These are phyloP conservation scores for Hanseniaspora valbyensis DNA, from an alignment of 805 yeast species.

Conservation along the genomic window DNA sequence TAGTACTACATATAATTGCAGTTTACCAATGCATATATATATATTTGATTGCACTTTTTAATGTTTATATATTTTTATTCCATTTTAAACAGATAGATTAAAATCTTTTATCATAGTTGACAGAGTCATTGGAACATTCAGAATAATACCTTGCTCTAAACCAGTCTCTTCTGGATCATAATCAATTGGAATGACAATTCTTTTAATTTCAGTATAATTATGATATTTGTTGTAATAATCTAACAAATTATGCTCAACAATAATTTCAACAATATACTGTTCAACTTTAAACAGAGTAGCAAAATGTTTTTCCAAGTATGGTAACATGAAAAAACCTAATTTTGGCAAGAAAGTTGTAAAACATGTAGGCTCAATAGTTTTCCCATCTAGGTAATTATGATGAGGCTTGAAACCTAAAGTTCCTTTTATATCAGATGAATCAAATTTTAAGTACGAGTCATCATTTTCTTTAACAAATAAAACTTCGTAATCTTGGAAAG, in stretches of 20 bases:
- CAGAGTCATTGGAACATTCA: constrained; percentile 35
- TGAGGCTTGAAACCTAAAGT: constrained; percentile 30
- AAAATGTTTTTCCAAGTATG: constrained; percentile 23
- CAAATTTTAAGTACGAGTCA: not conserved
- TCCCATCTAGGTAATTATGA: constrained; percentile 16
- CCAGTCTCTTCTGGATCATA: constrained; percentile 20
- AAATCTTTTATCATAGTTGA: constrained; percentile 21
- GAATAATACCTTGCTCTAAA: constrained; percentile 32
- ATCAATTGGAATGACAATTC: constrained; percentile 23
- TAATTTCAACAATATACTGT: constrained; percentile 30
- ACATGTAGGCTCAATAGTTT: constrained; percentile 38
- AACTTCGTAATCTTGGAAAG: not conserved
- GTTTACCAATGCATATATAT: no score
- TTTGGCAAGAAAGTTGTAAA: constrained; percentile 36
- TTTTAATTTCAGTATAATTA: constrained; percentile 29
- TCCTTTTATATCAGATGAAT: constrained; percentile 25
- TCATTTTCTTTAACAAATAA: not conserved
- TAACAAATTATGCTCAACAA: constrained; percentile 40
- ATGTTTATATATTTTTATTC: not conserved
- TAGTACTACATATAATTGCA: no score
- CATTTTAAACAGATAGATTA: no score
- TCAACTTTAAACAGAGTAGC: constrained; percentile 29
- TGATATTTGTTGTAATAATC: constrained; percentile 35
- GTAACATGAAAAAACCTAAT: constrained; percentile 18
- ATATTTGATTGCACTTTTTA: not conserved